Conservation (phyloP, 176 grass and related monocot species). For the Juncus inflexus region DNA sequence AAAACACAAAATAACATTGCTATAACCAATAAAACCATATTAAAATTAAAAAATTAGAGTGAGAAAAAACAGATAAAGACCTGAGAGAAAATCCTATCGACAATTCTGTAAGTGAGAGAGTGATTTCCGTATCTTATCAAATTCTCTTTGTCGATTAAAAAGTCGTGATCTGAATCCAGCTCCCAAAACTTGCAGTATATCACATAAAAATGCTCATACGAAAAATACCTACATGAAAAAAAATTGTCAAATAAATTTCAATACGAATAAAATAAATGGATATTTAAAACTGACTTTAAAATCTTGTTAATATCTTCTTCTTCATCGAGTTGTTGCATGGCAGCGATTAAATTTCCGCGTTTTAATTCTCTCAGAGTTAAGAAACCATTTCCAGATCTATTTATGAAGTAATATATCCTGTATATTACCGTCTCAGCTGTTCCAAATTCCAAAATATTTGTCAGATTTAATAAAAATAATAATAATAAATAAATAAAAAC, state of each 20-base stretch:
- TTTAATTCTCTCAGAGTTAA: constrained; percentile 92
- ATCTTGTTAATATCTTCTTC: constrained; percentile 99
- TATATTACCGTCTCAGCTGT: constrained; percentile 99
- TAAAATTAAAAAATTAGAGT: neutral
- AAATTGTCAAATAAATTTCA: neutral
- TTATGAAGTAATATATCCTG: constrained; percentile 99
- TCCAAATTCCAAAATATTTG: constrained; percentile 31
- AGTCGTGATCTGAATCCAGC: constrained; percentile 97
- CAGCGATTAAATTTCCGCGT: constrained; percentile 94
- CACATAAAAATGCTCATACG: constrained; percentile 99
- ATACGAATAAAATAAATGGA: neutral
- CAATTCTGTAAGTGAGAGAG: constrained; percentile 97
- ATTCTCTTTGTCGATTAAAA: constrained; percentile 99
- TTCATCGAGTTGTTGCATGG: constrained; percentile 94
- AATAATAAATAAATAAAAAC: neutral
- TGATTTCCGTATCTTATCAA: constrained; percentile 99
- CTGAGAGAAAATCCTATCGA: constrained; percentile 96
- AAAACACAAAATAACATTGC: constrained; percentile 22
- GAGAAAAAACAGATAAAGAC: constrained; percentile 32
- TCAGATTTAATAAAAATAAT: constrained; percentile 16
- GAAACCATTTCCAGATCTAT: constrained; percentile 91
- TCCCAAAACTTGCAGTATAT: constrained; percentile 99
- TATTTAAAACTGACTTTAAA: constrained; percentile 61
- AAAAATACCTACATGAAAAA: constrained; percentile 76
- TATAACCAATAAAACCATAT: constrained; percentile 14